Evolutionary conservation across 179 eudicot species (phyloP).

Genomic region (Spinacia oleracea): DNA sequence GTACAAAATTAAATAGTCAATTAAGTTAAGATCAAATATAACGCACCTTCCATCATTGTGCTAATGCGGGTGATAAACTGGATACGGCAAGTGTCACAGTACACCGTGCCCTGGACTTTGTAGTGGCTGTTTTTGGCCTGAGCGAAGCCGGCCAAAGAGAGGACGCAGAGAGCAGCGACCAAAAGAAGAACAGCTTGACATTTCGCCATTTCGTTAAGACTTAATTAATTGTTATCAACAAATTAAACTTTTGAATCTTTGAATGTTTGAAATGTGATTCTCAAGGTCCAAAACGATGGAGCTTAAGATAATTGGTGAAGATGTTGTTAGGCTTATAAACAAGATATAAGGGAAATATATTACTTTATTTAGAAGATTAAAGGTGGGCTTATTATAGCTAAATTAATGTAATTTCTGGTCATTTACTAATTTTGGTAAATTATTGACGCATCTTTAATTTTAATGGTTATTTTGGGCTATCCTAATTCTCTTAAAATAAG

Average conservation of each 20-base stretch:
- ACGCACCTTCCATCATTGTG: slow-evolving; percentile 30
- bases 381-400: not conserved
- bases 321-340: slow-evolving; percentile 18
- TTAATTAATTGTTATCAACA: not conserved
- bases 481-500: slow-evolving; percentile 3
- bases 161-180: slow-evolving; percentile 26
- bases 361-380: slow-evolving; percentile 6
- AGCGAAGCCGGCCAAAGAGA: slow-evolving; percentile 25
- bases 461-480: not conserved
- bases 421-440: slow-evolving; percentile 17
- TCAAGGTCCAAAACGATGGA: slow-evolving; percentile 5
- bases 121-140: slow-evolving; percentile 4
- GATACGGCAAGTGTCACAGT: slow-evolving; percentile 60
- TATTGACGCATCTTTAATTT: not conserved
- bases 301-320: slow-evolving; percentile 12
- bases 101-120: slow-evolving; percentile 49
- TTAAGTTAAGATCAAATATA: too few relatives aligned
- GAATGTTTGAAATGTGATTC: not conserved
- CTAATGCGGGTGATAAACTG: slow-evolving; percentile 41
- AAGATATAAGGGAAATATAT: slow-evolving; percentile 4
- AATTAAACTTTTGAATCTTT: slow-evolving; percentile 8
- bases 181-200: slow-evolving; percentile 15
- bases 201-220: slow-evolving; percentile 15
- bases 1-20: too few relatives aligned
- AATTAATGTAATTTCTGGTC: slow-evolving; percentile 7